Percentiles rank a stretch among this genome's conserved stretches.
Evolutionary conservation across 129 eudicot genomes (phyloP).

Genomic region (Glebionis coronaria): DNA sequence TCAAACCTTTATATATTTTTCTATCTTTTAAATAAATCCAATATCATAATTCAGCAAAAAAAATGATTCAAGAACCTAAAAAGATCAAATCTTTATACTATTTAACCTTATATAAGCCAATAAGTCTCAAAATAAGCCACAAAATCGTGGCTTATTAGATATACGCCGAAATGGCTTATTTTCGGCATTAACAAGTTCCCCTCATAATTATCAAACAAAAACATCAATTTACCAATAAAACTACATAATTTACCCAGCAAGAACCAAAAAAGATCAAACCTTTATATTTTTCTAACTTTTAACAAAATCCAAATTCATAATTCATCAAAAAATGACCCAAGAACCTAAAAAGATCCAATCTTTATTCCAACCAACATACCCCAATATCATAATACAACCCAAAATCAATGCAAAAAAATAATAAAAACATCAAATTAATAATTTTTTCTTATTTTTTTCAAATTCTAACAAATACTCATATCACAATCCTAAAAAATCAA

Average conservation of each 20-base stretch:
- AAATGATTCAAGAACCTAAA: neutral
- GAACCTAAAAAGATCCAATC: too few species aligned
- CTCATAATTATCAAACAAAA: neutral
- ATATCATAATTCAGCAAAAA: neutral
- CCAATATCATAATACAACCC: too few species aligned
- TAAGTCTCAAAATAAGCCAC: too few species aligned
- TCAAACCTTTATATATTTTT: constrained; percentile 18
- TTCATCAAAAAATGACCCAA: neutral
- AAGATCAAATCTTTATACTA: too few species aligned
- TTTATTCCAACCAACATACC: too few species aligned
- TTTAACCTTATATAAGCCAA: too few species aligned
- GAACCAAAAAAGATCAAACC: constrained; percentile 9
- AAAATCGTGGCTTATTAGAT: too few species aligned
- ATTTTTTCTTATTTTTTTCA: constrained; percentile 7
- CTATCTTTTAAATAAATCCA: neutral
- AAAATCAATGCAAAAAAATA: too few species aligned
- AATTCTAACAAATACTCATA: neutral
- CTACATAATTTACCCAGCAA: neutral
- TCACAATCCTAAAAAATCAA: neutral
- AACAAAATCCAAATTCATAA: neutral
- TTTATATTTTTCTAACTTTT: constrained; percentile 6
- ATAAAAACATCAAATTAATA: neutral
- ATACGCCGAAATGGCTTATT: too few species aligned
- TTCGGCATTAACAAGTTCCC: neutral
- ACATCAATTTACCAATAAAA: neutral